Evolutionary conservation across 2,329 filamentous ascomycete species (phyloP), one percentile per base, ranked within the genome.

Genomic region (Colletotrichum lindemuthianum): DNA sequence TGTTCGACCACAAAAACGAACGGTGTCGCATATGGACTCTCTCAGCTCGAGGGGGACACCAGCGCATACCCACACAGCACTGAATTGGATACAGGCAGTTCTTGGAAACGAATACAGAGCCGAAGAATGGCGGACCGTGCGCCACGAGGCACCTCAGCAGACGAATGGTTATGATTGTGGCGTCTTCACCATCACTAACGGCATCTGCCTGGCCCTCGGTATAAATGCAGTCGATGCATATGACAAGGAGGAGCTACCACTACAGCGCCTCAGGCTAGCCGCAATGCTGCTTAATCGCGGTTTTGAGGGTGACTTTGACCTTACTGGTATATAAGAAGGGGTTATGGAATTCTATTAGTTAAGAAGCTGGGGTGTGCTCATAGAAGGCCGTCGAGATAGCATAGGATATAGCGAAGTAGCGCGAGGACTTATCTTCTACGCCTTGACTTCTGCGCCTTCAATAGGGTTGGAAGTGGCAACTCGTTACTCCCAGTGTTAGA

Each of bases 101-200:
- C 78, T 93, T 6, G 76, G 76, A 13, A 77, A 84, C 3, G 75
- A 77, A 6, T 93, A 85, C 70, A 72, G 81, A 2, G 78, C 79
- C 12, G 76, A 77, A 2, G 88, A 91, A 44, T 94, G 91, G 91
- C 79, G 74, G 32, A 77, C 81, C 1, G 77, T 84, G 8, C 73
- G 76, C n/a, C 80, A 83, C 48, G 74, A 76, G 13, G 86, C 85
- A 40, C 83, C 86, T 0, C 70, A 68, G 3, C 91, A 94, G 74
- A 81, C 77, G 33, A 94, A 94, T 71, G 84, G 84, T 1, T 87
- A 85, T 71, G 92, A 94, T 73, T 94, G 92, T 69, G 92, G 92
- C n/a, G 86, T 93, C 4, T 92, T 92, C 73, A 86, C 89, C 12
- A 87, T 92, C 68, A 86, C 91, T 15, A 95, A 94, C 71, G 88